Conservation (phyloP, 306 rosid genomes). For the Gynostemma pentaphyllum region DNA sequence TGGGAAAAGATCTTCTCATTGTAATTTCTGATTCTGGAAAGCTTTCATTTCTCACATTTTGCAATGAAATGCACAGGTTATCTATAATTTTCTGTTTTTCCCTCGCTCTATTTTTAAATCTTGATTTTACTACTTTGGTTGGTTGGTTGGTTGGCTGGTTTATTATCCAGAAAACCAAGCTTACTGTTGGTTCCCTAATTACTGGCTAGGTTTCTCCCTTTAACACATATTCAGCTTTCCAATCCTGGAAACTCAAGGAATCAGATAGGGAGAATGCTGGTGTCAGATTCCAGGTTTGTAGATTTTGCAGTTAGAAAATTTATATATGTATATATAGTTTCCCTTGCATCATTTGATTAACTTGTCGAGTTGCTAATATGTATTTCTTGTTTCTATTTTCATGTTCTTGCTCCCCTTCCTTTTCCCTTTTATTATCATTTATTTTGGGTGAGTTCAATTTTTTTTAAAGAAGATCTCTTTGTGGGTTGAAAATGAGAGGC, state of each 20-base stretch:
- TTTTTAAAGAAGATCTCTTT: no score
- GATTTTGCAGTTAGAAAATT: constrained; percentile 8
- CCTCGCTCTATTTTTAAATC: neutral
- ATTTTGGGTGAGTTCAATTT: no score
- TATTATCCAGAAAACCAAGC: neutral
- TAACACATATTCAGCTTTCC: constrained; percentile 65
- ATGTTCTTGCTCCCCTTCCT: neutral
- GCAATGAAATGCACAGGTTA: constrained; percentile 95
- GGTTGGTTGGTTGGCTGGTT: no score
- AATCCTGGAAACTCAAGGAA: constrained; percentile 63
- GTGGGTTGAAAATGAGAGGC: no score
- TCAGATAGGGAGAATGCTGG: constrained; percentile 78
- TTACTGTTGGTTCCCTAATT: constrained; percentile 6
- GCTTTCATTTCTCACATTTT: constrained; percentile 77
- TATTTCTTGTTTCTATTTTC: neutral
- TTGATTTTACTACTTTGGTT: no score
- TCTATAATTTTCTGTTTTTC: constrained; percentile 2
- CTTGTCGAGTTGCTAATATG: neutral
- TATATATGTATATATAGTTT: neutral
- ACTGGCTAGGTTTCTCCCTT: constrained; percentile 57
- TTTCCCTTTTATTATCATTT: neutral
- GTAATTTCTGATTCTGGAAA: constrained; percentile 94
- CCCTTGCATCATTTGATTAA: neutral
- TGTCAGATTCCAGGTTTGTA: constrained; percentile 66
- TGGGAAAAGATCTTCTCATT: constrained; percentile 72